Conservation (phyloP, 805 yeast species). For the Barnettozyma sp. region DNA sequence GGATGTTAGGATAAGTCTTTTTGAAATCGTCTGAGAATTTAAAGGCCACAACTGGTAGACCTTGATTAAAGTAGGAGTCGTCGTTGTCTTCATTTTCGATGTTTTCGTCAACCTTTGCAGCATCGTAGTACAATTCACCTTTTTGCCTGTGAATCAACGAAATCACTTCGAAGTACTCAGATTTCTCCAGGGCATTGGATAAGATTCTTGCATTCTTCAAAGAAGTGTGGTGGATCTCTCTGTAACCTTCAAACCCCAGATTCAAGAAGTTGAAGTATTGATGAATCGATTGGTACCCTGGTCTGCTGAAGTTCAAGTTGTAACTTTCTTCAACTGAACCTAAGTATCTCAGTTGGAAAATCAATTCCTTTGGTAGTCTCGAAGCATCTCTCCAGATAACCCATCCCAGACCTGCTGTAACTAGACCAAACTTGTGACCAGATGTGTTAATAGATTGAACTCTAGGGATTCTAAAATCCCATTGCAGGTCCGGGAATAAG, state of each 20-base stretch:
- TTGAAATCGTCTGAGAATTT: conserved; percentile 55
- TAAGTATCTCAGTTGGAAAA: conserved; percentile 73
- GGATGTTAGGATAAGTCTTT: conserved; percentile 65
- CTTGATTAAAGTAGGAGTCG: conserved; percentile 48
- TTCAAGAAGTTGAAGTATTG: conserved; percentile 78
- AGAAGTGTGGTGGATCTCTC: conserved; percentile 52
- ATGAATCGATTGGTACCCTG: conserved; percentile 85
- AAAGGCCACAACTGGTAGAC: conserved; percentile 88
- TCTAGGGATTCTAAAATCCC: conserved; percentile 78
- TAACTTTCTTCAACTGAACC: conserved; percentile 88
- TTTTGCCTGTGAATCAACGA: conserved; percentile 67
- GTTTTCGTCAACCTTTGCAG: conserved; percentile 21
- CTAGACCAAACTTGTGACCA: conserved; percentile 89
- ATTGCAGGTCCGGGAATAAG: conserved; percentile 60
- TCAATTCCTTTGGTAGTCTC: conserved; percentile 61
- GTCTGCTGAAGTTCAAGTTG: conserved; percentile 83
- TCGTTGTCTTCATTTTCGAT: conserved; percentile 31
- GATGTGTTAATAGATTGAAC: conserved; percentile 84
- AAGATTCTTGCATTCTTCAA: conserved; percentile 66
- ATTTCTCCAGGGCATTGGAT: conserved; percentile 52
- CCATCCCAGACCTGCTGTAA: conserved; percentile 93
- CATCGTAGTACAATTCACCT: conserved; percentile 28
- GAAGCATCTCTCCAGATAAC: conserved; percentile 66
- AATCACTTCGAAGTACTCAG: conserved; percentile 62
- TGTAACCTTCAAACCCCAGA: conserved; percentile 68